Conservation (phyloP, 768 basidiomycete species). For the Pleurotus eryngii region DNA sequence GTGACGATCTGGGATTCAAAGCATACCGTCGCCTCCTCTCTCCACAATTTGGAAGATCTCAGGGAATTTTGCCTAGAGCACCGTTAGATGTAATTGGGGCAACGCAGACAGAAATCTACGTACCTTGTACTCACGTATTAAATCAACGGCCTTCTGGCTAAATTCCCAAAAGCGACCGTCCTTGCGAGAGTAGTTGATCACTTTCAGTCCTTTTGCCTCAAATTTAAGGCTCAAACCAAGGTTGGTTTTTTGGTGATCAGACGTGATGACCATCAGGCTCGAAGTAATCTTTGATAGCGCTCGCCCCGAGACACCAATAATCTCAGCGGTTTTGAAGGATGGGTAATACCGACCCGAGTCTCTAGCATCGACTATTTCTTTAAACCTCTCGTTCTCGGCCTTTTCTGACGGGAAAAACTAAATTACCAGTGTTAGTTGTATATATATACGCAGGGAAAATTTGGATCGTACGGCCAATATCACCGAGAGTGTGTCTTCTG, state of each 20-base stretch:
- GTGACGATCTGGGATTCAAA: not conserved
- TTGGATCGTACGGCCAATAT: slow-evolving; percentile 68
- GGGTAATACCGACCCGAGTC: slow-evolving; percentile 64
- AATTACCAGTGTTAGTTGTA: not conserved
- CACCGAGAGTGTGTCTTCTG: slow-evolving; percentile 70
- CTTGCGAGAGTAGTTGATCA: slow-evolving; percentile 88
- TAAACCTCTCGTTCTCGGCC: slow-evolving; percentile 76
- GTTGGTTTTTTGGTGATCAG: slow-evolving; percentile 80
- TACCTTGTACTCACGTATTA: slow-evolving; percentile 84
- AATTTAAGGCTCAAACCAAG: slow-evolving; percentile 95
- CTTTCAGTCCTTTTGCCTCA: slow-evolving; percentile 90
- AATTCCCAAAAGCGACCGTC: slow-evolving; percentile 89
- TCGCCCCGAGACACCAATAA: slow-evolving; percentile 70
- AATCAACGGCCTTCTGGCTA: slow-evolving; percentile 78
- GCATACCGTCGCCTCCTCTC: slow-evolving; percentile 65
- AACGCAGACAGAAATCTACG: not conserved
- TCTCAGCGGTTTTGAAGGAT: slow-evolving; percentile 73
- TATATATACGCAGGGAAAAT: not conserved
- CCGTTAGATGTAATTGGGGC: slow-evolving; percentile 1
- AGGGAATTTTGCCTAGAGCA: slow-evolving; percentile 67
- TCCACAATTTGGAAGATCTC: slow-evolving; percentile 78
- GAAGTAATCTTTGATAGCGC: slow-evolving; percentile 90
- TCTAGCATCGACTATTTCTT: slow-evolving; percentile 54
- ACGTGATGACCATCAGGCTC: slow-evolving; percentile 82
- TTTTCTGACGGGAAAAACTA: slow-evolving; percentile 89